Evolutionary conservation across 176 grass and related monocot genomes (phyloP), one percentile per base, ranked within the genome.

Genomic region (Phoenix dactylifera): DNA sequence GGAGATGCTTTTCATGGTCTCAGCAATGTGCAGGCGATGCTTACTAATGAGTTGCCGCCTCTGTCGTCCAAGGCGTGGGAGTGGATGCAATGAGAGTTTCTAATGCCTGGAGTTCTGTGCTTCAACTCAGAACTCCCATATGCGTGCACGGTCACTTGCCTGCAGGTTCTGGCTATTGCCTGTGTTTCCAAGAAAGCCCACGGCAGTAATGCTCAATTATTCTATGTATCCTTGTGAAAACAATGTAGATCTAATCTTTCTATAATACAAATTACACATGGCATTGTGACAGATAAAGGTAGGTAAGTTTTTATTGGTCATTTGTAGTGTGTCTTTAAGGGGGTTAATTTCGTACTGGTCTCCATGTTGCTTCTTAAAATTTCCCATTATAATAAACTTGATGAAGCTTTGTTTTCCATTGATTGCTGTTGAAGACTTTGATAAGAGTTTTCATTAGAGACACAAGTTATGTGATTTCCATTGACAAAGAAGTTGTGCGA

Each of bases 1-100:
- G 57, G 49, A 76, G 58, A 63, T 49, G 60, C 76, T 85, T 68
- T 76, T 80, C 63, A 85, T 76, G 69, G 76, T 44, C 67, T 85
- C 57, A 68, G 62, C 62, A 50, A 35, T 51, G 52, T 65, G 59
- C 80, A 70, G 65, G 22, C 52, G 25, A 22, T 58, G 49, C 23
- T 74, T 53, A 74, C 64, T 69, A 52, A 59, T 52, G 59, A 19
- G 39, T 60, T 39, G 22, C 73, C 56, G 72, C 53, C 59, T 22
- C 64, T 65, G 44, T 49, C 58, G 59, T 28, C 68, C 56, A 55
- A 52, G 24, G 67, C 62, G 29, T 74, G 60, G 76, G 32, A 70
- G 57, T 50, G 14, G 59, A 54, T 70, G 39, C 49, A 0, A 18
- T 18, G 1, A 5, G 28, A 68, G 17, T 57, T 32, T 54, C 28